Conservation (phyloP, 2,329 filamentous ascomycete genomes). For the Ascochyta pisi region DNA sequence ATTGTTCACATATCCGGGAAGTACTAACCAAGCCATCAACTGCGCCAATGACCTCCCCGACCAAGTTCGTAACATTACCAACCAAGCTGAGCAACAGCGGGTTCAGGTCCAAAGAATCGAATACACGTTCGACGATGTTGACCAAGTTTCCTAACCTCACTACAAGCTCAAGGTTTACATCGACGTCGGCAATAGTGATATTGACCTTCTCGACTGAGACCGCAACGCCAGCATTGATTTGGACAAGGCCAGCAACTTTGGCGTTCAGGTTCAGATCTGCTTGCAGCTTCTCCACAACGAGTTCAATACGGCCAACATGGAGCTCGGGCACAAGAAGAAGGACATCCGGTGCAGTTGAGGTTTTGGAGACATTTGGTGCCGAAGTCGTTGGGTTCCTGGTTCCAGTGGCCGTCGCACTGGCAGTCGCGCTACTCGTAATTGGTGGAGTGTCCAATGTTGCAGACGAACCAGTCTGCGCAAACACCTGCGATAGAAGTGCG, state of each 20-base stretch:
- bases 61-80: constrained; percentile 60
- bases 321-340: constrained; percentile 65
- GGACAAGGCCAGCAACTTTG: constrained; percentile 65
- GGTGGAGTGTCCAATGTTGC: constrained; percentile 33
- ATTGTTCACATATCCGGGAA: background rate
- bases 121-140: constrained; percentile 67
- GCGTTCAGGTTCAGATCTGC: constrained; percentile 68
- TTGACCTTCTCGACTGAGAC: constrained; percentile 61
- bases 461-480: constrained; percentile 38
- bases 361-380: constrained; percentile 35
- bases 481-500: constrained; percentile 32
- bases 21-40: constrained; percentile 60
- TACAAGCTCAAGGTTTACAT: constrained; percentile 65
- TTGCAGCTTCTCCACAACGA: constrained; percentile 65
- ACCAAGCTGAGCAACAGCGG: constrained; percentile 65
- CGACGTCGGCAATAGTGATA: constrained; percentile 67
- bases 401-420: constrained; percentile 10
- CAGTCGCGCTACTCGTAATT: constrained; percentile 34
- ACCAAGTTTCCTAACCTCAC: constrained; percentile 67
- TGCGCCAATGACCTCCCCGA: constrained; percentile 62
- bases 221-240: constrained; percentile 58
- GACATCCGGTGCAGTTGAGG: constrained; percentile 61
- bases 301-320: constrained; percentile 65
- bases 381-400: constrained; percentile 28
- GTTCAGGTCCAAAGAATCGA: constrained; percentile 66